Percentiles rank a stretch among this genome's conserved stretches.
phyloP scores from a whole-genome alignment of 78 protist species.

The Andalucia godoyi region DNA sequence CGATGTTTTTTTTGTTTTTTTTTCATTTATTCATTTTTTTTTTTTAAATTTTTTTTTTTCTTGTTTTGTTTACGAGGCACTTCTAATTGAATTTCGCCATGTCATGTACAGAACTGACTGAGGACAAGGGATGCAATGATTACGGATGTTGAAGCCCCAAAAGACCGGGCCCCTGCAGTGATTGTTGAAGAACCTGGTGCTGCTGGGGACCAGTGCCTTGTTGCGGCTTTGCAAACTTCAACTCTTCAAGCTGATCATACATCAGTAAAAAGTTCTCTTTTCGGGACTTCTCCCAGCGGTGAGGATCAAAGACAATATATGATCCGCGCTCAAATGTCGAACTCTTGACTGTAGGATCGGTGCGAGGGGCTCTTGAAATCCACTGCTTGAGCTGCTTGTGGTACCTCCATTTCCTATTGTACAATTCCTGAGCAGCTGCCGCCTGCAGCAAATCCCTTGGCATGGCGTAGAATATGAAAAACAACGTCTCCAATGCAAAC shows the following conservation, averaged over 20 bases:
- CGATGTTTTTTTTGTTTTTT: too few species aligned
- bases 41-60: too few species aligned
- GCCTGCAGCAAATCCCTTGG: conserved; percentile 78
- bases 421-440: conserved; percentile 74
- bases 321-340: conserved; percentile 41
- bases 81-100: too few species aligned
- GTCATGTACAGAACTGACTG: too few species aligned
- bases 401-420: conserved; percentile 47
- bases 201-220: neutral
- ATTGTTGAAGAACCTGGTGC: neutral
- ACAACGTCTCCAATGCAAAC: conserved; percentile 74
- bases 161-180: neutral
- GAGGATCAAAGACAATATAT: conserved; percentile 38
- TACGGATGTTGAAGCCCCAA: neutral
- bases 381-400: conserved; percentile 76
- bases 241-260: conserved; percentile 34
- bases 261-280: conserved; percentile 47
- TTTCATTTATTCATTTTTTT: too few species aligned
- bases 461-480: conserved; percentile 90
- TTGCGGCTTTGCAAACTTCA: neutral
- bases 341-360: conserved; percentile 30
- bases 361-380: conserved; percentile 37
- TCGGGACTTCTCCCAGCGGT: conserved; percentile 35
- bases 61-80: too few species aligned
- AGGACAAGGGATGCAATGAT: too few species aligned